Percentiles rank a stretch among this genome's conserved stretches.
Conservation (phyloP, 129 eudicot genomes). For the Centaurea solstitialis region DNA sequence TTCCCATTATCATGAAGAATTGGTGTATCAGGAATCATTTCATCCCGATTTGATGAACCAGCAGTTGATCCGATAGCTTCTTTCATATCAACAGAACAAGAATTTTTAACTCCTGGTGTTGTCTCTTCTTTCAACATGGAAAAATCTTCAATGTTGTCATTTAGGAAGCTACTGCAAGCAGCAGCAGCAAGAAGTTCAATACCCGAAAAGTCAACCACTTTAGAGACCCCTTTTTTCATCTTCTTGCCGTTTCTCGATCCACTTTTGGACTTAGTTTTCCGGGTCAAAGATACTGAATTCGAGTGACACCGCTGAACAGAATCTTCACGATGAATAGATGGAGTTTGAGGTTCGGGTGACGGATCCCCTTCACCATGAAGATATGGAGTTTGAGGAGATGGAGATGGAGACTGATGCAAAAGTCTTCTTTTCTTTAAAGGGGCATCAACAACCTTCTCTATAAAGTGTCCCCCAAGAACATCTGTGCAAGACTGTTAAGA, state of each 20-base stretch:
- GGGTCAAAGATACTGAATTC: constrained; percentile 1
- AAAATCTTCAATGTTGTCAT: constrained; percentile 5
- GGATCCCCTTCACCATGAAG: constrained; percentile 7
- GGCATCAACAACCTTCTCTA: constrained; percentile 2
- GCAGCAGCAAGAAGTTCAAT: constrained; percentile 41
- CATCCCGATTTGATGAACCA: constrained; percentile 7
- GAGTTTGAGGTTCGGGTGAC: constrained; percentile 32
- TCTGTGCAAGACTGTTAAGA: constrained; percentile 20
- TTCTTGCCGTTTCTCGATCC: constrained; percentile 15
- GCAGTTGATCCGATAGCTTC: neutral
- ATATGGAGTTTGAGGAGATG: constrained; percentile 21
- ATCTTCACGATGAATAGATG: constrained; percentile 20
- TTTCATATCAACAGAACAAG: constrained; percentile 8
- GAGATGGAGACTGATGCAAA: constrained; percentile 11
- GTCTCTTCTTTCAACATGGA: constrained; percentile 7
- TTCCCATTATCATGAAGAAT: constrained; percentile 8
- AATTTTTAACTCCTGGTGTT: constrained; percentile 5
- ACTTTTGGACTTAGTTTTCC: constrained; percentile 26
- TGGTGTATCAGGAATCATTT: constrained; percentile 1
- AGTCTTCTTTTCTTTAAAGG: constrained; percentile 33
- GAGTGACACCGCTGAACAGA: constrained; percentile 15
- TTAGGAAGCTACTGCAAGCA: constrained; percentile 26
- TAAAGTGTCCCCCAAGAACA: constrained; percentile 10
- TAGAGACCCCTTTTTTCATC: neutral
- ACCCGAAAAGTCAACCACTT: constrained; percentile 29